phyloP scores from a whole-genome alignment of 2,329 filamentous ascomycete species.

The Blastomyces silverae region DNA sequence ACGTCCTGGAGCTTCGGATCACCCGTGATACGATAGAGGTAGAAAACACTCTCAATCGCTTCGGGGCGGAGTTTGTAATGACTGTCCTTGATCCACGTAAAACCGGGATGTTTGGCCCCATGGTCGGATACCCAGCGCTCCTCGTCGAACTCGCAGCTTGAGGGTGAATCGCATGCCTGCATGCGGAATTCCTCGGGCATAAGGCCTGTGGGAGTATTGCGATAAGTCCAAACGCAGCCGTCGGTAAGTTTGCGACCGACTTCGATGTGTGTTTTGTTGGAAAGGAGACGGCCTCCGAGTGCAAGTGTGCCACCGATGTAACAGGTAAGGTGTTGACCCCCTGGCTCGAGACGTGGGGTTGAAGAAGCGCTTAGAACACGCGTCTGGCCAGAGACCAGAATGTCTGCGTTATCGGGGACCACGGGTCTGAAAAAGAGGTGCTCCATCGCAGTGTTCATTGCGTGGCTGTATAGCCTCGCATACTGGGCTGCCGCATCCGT shows the following conservation, averaged over 20 bases:
- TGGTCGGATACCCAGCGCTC: slow-evolving; percentile 4
- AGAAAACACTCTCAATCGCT: slow-evolving; percentile 81
- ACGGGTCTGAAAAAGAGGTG: slow-evolving; percentile 73
- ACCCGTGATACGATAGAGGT: slow-evolving; percentile 85
- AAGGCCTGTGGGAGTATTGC: slow-evolving; percentile 45
- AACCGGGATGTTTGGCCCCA: neutral
- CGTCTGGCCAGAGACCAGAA: slow-evolving; percentile 56
- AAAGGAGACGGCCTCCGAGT: slow-evolving; percentile 48
- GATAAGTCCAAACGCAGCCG: slow-evolving; percentile 52
- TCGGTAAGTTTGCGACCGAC: slow-evolving; percentile 47
- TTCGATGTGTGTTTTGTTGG: slow-evolving; percentile 43
- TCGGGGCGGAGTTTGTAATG: slow-evolving; percentile 56
- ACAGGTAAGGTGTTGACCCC: slow-evolving; percentile 48
- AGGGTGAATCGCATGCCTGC: slow-evolving; percentile 34
- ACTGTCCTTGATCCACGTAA: neutral
- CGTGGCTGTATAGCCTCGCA: slow-evolving; percentile 61
- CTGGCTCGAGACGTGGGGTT: slow-evolving; percentile 43
- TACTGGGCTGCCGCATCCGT: slow-evolving; percentile 51
- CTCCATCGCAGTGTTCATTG: slow-evolving; percentile 61
- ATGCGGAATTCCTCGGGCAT: slow-evolving; percentile 48
- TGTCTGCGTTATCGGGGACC: slow-evolving; percentile 56
- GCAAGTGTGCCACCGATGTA: slow-evolving; percentile 53
- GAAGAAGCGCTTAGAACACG: neutral
- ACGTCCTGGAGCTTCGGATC: slow-evolving; percentile 67
- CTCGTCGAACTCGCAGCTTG: slow-evolving; percentile 15